Base-by-base conservation (phyloP, 306 rosid genomes). In the Cajanus cajan region DNA sequence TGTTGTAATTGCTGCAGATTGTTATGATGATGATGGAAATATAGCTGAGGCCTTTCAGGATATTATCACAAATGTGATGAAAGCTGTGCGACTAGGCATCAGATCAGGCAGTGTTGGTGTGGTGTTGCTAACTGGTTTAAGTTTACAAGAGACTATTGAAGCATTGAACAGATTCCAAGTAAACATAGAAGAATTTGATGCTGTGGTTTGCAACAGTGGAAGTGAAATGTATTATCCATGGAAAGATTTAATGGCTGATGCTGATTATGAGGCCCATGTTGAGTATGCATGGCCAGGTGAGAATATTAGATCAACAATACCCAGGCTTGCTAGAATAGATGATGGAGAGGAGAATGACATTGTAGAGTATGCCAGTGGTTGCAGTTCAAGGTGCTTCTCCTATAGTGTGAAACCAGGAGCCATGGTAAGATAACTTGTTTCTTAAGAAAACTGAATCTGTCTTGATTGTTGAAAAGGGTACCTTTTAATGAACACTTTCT, bases 181-280 rank as follows among this genome's bases (percentile, higher is more conserved):
- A 47, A 90, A 84, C 75, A 48, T 82, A 74, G 88, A 86, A 74
- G 93, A 90, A 40, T 90, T 92, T 37, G 97, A 92, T 80, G 92
- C 91, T 16, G 8, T 90, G 72, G 93, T 85, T 69, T 92, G 96
- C 73, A 86, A 78, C 61, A 92, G 90, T 77, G 97, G 97, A 71
- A 87, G 93, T 84, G 97, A 92, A 76, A 82, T 92, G 84, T 92
- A 89, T 65, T 92, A 88, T 72, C 93, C 97, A 13, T 90, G 96
- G 93, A 84, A 85, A 63, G 96, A 89, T 78, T 69, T 84, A 81
- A 82, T 84, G 71, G 84, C 85, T 21, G 97, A 90, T 78, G 83
- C 74, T 37, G 94, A 92, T 78, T 92, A 90, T 76, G 93, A 85
- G 85, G 87, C 88, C 1, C 97, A 90, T 34, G 80, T 92, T 0